Base-by-base conservation (phyloP, 2,329 filamentous ascomycete species). In the Waltergamsia citrina region DNA sequence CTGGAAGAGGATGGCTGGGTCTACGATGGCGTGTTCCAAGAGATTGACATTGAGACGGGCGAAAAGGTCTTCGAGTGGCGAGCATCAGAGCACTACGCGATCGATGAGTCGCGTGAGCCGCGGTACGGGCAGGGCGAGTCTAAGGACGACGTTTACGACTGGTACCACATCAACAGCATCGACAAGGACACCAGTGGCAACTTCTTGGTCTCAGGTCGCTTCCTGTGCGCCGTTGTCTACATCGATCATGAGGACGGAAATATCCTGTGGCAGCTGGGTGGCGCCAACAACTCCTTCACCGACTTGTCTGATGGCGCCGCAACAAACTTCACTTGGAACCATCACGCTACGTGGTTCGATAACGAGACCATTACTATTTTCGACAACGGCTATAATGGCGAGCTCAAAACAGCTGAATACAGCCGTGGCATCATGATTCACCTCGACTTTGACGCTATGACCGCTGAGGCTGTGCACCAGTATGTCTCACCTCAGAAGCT, bases 101-200 rank as follows among this genome's bases (percentile, higher is more conserved):
- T 46, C 18, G 20, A 29, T 12, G 38, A 43, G n/a, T 45, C 34
- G 21, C 31, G 41, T n/a, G 35, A 39, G 16, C 22, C 33, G 3
- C 34, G 41, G n/a, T 37, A 40, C n/a, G 38, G 44, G 14, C 15
- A 29, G 2, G 34, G 34, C 11, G 17, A 19, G 9, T 21, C 12
- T 19, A 12, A 17, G 16, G 38, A 41, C 15, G 49, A 51, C 5
- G 45, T 39, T 18, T 75, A 68, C 52, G 70, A 76, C 46, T 73
- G 63, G 39, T 74, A 73, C 46, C 69, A 74, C 47, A 64, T 75
- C 50, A 72, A 74, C 51, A 67, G 67, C 23, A 52, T 75, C 19
- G 64, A 71, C 43, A 71, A 73, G 44, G 62, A 65, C 34, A 43
- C 49, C 0, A 42, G 57, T 0, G 67, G 67, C 5, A 65, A 75